Evolutionary conservation across 2,329 filamentous ascomycete genomes (phyloP), one percentile per base, ranked within the genome.

Genomic region (Aspergillus fumigatiaffinis): DNA sequence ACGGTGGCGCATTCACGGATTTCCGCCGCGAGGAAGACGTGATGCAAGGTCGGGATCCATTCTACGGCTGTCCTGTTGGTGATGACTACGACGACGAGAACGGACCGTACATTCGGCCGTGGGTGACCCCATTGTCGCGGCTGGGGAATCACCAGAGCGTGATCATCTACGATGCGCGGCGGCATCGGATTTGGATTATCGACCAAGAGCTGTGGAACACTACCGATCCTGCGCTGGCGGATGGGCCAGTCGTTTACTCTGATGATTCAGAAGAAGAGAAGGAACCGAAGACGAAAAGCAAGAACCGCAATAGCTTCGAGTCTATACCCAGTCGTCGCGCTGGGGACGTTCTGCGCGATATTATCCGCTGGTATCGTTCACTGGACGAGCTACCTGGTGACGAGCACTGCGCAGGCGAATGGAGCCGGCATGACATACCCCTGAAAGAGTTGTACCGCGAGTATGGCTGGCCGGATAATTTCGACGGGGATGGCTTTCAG

Each of bases 141-240:
- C n/a, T 68, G 3, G 67, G 63, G 2, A 70, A 69, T 17, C 67
- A 69, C 47, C 17, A 55, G 17, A 61, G 58, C 23, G 56, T 63
- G 14, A 60, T 72, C 9, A 53, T 72, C 3, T 72, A 73, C 49
- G 64, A 71, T 52, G 63, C 69, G 3, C 60, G 55, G 17, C 52
- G 47, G 29, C 64, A 73, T 50, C 44, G 44, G 8, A 67, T 71
- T 12, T 66, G 66, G 28, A 62, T 70, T 7, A 62, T 57, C 8
- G 54, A 55, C 9, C 58, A 60, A 23, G 47, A 51, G 17, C 28
- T 48, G 5, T 52, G 38, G 50, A 57, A 42, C 2, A 59, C 50
- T 35, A 61, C 49, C 2, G 57, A 60, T 41, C 55, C 42, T 12
- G 55, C 48, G 10, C 17, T 58, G 41, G 8, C 28, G 6, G 56